phyloP scores from a whole-genome alignment of 441 rosid genomes.

The Macaranga tanarius region DNA sequence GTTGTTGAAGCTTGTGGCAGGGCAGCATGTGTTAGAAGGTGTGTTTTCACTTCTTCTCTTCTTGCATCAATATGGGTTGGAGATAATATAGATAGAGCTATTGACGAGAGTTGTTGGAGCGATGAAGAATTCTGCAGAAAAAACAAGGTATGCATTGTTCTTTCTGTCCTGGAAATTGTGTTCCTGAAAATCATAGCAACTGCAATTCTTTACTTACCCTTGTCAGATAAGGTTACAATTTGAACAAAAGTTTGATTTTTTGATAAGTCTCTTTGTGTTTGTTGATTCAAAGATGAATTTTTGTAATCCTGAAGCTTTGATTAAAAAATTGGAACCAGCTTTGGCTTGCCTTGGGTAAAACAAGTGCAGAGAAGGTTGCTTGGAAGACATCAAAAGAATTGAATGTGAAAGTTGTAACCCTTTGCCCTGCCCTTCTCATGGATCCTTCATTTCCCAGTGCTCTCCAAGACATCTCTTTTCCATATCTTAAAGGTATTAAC shows the following conservation, averaged over 20 bases:
- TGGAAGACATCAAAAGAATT: constrained; percentile 40
- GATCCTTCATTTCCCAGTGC: constrained; percentile 31
- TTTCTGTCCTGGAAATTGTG: background rate
- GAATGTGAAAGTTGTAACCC: constrained; percentile 35
- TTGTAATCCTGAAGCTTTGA: background rate
- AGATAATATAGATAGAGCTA: background rate
- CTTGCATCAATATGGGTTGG: constrained; percentile 37
- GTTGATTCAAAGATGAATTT: background rate
- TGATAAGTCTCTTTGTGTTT: too few relatives aligned
- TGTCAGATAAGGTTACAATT: too few relatives aligned
- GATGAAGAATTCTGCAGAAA: constrained; percentile 38
- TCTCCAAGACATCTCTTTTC: constrained; percentile 21
- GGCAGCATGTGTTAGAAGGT: constrained; percentile 36
- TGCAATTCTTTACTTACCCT: too few relatives aligned
- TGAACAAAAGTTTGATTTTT: too few relatives aligned
- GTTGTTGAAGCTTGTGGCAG: constrained; percentile 42
- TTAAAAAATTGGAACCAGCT: constrained; percentile 26
- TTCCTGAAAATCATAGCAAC: background rate
- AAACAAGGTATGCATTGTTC: constrained; percentile 26
- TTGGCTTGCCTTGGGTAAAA: constrained; percentile 46
- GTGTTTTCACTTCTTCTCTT: constrained; percentile 43
- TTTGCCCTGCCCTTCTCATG: constrained; percentile 44
- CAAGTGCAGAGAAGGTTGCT: constrained; percentile 38
- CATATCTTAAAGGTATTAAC: constrained; percentile 41
- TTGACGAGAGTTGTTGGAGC: constrained; percentile 41